These are phyloP conservation scores for Populus trichocarpa DNA, from an alignment of 441 rosid species.

Conservation along the genomic window DNA sequence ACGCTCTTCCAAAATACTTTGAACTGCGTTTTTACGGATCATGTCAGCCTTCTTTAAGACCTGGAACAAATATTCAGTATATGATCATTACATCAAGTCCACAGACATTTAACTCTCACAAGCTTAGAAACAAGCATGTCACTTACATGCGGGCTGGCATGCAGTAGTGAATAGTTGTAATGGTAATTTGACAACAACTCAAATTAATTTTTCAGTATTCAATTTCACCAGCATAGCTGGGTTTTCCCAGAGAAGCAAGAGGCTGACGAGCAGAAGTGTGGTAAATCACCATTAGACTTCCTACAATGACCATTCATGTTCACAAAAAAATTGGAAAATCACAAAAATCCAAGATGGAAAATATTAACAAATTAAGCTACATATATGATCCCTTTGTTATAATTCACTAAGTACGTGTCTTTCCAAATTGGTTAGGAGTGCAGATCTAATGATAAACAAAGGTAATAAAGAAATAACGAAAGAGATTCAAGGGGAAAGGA, in stretches of 20 bases:
- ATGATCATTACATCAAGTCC: constrained; percentile 11
- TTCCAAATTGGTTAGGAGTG: background rate
- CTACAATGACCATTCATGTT: background rate
- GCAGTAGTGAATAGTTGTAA: background rate
- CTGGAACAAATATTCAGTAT: constrained; percentile 37
- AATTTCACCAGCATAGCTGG: background rate
- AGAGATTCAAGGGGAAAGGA: background rate
- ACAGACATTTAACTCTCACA: background rate
- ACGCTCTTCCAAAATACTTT: constrained; percentile 94
- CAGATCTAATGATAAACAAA: background rate
- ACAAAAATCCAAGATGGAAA: too few relatives aligned
- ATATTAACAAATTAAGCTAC: background rate
- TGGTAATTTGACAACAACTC: background rate
- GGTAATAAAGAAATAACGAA: too few relatives aligned
- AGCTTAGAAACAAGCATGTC: background rate
- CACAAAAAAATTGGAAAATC: background rate
- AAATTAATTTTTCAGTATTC: background rate
- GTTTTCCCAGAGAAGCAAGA: background rate
- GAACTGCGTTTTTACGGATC: constrained; percentile 98
- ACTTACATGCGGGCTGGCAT: background rate
- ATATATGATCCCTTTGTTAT: background rate
- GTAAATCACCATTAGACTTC: background rate
- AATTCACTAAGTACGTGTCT: background rate
- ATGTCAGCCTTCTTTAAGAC: constrained; percentile 93
- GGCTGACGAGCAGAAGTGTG: background rate